These are phyloP conservation scores for Hyphopichia wangnamkhiaoensis DNA, from an alignment of 1,139 yeast species.

Conservation along the genomic window DNA sequence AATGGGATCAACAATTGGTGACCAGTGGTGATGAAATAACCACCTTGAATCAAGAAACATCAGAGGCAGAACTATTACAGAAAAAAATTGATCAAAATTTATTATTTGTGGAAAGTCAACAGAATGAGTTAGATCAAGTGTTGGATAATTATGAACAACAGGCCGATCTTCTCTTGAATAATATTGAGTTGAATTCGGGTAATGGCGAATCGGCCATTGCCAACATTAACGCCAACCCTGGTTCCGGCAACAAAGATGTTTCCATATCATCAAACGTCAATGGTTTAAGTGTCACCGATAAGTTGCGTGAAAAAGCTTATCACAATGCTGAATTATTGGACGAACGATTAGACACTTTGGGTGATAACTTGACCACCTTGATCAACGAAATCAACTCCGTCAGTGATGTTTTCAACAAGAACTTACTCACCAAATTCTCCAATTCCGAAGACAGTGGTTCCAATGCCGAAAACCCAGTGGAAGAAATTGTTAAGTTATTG, in stretches of 20 bases:
- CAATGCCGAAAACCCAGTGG: slow-evolving; percentile 51
- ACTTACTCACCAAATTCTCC: slow-evolving; percentile 34
- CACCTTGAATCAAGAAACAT: slow-evolving; percentile 73
- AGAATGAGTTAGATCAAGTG: slow-evolving; percentile 82
- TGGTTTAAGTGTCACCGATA: slow-evolving; percentile 59
- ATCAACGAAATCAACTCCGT: slow-evolving; percentile 86
- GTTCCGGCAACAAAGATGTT: slow-evolving; percentile 4
- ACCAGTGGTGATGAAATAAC: slow-evolving; percentile 85
- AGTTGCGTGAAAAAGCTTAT: slow-evolving; percentile 88
- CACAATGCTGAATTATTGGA: slow-evolving; percentile 84
- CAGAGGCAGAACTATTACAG: slow-evolving; percentile 84
- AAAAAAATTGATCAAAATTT: slow-evolving; percentile 84
- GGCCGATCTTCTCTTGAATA: slow-evolving; percentile 61
- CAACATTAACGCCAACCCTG: slow-evolving; percentile 4
- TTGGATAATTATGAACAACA: slow-evolving; percentile 85
- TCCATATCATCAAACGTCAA: slow-evolving; percentile 8
- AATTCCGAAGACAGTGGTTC: slow-evolving; percentile 15
- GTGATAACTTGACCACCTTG: slow-evolving; percentile 71
- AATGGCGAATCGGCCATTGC: slow-evolving; percentile 6
- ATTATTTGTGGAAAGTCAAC: slow-evolving; percentile 85
- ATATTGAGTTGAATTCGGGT: slow-evolving; percentile 32
- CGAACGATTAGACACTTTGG: slow-evolving; percentile 76
- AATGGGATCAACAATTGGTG: slow-evolving; percentile 84
- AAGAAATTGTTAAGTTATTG: slow-evolving; percentile 73
- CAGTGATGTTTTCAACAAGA: slow-evolving; percentile 76